Evolutionary conservation across 2,329 filamentous ascomycete genomes (phyloP), one percentile per base, ranked within the genome.

Genomic region (Verticillium alfalfae): DNA sequence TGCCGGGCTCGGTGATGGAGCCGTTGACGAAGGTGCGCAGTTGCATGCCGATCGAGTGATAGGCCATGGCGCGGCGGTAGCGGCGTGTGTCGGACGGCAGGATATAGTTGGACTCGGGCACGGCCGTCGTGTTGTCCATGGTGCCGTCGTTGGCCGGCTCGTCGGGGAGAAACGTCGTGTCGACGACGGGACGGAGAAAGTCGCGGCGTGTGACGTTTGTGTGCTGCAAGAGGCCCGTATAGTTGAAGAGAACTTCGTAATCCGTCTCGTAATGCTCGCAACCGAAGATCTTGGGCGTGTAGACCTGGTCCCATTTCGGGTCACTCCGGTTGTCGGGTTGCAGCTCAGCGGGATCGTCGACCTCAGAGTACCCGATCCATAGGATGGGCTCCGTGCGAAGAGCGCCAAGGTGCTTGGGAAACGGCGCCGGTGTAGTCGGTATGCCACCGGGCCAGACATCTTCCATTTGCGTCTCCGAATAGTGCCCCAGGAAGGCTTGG

Each of bases 211-310:
- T 64, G 10, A 71, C 65, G 2, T 60, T 67, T 1, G 69, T 66
- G 12, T 57, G 59, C 61, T 75, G 72, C 18, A 66, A 58, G 8
- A 67, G 67, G 1, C 69, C 68, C 5, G 59, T 66, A 58, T 69
- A 71, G 37, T 63, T 66, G 60, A 76, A 72, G 2, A 61, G 36
- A 26, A 75, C 67, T 4, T 64, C 67, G 62, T 76, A 76, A 10
- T 67, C 63, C 5, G 71, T 71, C 66, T 73, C 72, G 38, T 74
- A 71, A 56, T 76, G 68, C 59, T 73, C 72, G 61, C 75, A 77
- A 6, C 66, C 70, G 34, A 75, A 68, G 1, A 75, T 66, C 61
- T 72, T 72, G 3, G 72, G 73, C 3, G 71, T 66, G 39, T 73
- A 71, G 10, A 70, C 66, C 5, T 67, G 66, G 10, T 67, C 61